Base-by-base conservation (phyloP, 1,284 basidiomycete species). In the Tylopilus sp. region DNA sequence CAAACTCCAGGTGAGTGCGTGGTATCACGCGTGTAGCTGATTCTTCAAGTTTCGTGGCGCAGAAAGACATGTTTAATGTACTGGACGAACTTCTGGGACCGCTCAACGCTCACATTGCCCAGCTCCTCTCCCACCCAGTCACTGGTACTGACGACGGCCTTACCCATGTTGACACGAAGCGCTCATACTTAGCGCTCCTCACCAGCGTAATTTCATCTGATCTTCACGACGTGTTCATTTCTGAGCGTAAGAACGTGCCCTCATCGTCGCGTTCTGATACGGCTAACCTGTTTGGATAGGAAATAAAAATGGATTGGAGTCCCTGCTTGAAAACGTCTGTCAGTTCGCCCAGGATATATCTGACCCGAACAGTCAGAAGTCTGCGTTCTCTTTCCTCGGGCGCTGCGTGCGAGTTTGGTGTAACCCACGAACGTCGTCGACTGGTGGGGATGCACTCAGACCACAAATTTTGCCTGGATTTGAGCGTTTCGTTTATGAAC, bases 61-160 rank as follows among this genome's bases (percentile, higher is more conserved):
- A 92, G 86, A 76, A 77, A 56, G 84, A 90, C 56, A 80, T 97
- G 69, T 84, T 84, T 55, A 74, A 84, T 54, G 92, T 97, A 21
- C 74, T 99, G 54, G 94, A 99, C 65, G 84, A 96, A 64, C 81
- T 99, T 23, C 82, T 98, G 45, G 81, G 87, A 0, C 92, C 95
- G 1, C 75, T 99, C 55, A 86, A 86, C 53, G 74, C 84, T 15
- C 91, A 97, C 59, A 90, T 98, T 52, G 86, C 86, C 41, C 76
- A 79, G 44, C 74, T 97, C 44, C 75, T 99, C 51, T 83, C 88
- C 28, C 86, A 89, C 55, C 90, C 93, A 0, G 79, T 89, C 44
- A 80, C 82, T 6, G 96, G 95, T 8, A 97, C 96, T 7, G 97
- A 99, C 65, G 97, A 98, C 58, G 79, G 84, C 46, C 73, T 92